Evolutionary conservation across 2,329 filamentous ascomycete genomes (phyloP).

Genomic region (Fusarium stilboides): DNA sequence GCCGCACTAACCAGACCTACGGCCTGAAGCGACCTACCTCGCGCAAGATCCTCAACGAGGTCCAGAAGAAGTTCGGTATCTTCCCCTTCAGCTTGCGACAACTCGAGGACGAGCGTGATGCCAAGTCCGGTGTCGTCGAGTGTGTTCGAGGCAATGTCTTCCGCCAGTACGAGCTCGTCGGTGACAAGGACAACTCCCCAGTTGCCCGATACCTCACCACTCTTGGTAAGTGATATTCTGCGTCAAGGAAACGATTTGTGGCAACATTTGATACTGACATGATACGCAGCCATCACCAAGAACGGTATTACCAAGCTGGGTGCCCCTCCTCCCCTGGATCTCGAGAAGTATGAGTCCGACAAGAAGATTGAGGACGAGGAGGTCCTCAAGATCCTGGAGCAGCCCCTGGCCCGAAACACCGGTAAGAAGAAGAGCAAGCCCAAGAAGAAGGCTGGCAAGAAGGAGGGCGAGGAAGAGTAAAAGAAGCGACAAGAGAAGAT

Average conservation of each 20-base stretch:
- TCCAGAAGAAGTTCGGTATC: constrained; percentile 95
- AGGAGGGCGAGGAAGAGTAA: constrained; percentile 57
- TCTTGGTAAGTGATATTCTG: constrained; percentile 78
- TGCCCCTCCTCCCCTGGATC: constrained; percentile 80
- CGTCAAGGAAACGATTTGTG: background rate
- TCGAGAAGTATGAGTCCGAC: constrained; percentile 89
- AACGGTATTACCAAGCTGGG: constrained; percentile 93
- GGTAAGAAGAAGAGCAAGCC: constrained; percentile 94
- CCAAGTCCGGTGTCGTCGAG: constrained; percentile 96
- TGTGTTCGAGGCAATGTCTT: constrained; percentile 94
- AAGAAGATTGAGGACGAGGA: constrained; percentile 99
- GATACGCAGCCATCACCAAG: constrained; percentile 87
- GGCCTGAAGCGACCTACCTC: constrained; percentile 94
- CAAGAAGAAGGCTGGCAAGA: constrained; percentile 77
- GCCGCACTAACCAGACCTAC: constrained; percentile 92
- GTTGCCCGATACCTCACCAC: constrained; percentile 93
- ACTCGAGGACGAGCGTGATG: constrained; percentile 95
- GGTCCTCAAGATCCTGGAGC: constrained; percentile 93
- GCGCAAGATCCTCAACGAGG: constrained; percentile 91
- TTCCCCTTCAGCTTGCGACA: constrained; percentile 99
- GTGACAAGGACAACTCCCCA: constrained; percentile 89
- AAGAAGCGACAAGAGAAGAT: constrained; percentile 35
- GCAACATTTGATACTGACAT: constrained; percentile 24
- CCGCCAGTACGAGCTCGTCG: constrained; percentile 95
- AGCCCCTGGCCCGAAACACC: constrained; percentile 87